Evolutionary conservation across 2,329 filamentous ascomycete genomes (phyloP).

Genomic region (Paraphoma sp.): DNA sequence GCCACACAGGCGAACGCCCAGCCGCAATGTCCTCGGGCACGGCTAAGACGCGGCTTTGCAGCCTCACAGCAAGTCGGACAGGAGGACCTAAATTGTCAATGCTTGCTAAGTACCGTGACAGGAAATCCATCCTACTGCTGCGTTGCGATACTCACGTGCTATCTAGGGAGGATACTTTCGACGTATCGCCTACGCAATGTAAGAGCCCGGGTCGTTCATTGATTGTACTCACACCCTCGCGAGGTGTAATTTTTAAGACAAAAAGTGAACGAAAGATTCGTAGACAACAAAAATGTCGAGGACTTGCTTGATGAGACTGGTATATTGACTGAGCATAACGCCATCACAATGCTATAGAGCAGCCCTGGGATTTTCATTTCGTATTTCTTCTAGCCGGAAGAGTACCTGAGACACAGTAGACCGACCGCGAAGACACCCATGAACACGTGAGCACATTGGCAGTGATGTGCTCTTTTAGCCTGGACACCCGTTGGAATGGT

Average conservation of each 20-base stretch:
- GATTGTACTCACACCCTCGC: neutral
- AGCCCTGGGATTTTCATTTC: conserved; percentile 48
- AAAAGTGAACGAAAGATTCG: neutral
- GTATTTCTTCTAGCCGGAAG: conserved; percentile 48
- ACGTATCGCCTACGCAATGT: no score
- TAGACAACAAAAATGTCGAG: neutral
- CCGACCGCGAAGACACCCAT: conserved; percentile 49
- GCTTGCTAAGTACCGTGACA: no score
- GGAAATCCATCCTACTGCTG: no score
- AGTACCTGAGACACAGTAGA: conserved; percentile 45
- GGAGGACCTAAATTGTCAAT: no score
- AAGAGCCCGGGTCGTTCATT: no score
- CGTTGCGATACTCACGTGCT: no score
- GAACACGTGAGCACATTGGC: conserved; percentile 46
- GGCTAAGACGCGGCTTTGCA: neutral
- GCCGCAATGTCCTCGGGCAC: conserved; percentile 1
- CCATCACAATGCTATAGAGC: conserved; percentile 43
- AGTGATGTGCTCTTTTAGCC: conserved; percentile 48
- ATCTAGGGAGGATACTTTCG: no score
- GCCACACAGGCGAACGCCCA: conserved; percentile 4
- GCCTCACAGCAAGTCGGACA: no score
- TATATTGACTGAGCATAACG: conserved; percentile 40
- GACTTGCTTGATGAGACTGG: conserved; percentile 7
- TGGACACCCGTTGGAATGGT: conserved; percentile 46
- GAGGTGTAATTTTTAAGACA: neutral